Percentiles rank a stretch among this genome's conserved stretches.
Evolutionary conservation across 345 rosid species (phyloP).

Genomic region (Eucalyptus erythrocorys): DNA sequence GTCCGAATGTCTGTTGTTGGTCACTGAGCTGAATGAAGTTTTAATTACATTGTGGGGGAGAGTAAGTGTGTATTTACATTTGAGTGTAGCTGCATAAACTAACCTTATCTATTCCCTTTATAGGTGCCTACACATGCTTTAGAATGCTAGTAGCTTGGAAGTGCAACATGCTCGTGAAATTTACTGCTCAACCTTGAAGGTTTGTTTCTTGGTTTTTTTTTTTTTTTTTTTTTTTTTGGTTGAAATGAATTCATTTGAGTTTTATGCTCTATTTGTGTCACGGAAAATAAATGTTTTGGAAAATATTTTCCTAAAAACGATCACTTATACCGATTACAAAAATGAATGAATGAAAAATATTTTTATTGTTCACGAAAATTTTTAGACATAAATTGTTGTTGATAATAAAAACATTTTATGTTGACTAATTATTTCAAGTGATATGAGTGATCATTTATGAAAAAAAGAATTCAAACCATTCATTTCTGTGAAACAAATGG

Average conservation of each 20-base stretch:
- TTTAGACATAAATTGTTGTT: no score
- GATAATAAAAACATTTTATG: not conserved
- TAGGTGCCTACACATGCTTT: constrained; percentile 33
- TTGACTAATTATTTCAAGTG: not conserved
- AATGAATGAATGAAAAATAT: not conserved
- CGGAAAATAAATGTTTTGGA: not conserved
- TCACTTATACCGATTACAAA: not conserved
- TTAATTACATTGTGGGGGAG: not conserved
- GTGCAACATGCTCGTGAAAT: not conserved
- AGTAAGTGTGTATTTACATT: not conserved
- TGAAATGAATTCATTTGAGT: not conserved
- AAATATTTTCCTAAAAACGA: not conserved
- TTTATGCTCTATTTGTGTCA: not conserved
- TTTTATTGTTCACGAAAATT: no score
- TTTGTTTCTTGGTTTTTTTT: not conserved
- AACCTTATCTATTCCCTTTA: not conserved
- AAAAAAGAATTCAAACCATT: not conserved
- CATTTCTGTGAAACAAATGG: not conserved
- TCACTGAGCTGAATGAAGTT: not conserved
- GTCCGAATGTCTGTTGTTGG: not conserved
- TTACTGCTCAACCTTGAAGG: not conserved
- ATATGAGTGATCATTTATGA: not conserved
- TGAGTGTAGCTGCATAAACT: not conserved
- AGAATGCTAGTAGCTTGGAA: constrained; percentile 17
- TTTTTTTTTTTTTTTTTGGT: not conserved